Conservation (phyloP, 148 eudicot genomes). For the Rhododendron ferrugineum region DNA sequence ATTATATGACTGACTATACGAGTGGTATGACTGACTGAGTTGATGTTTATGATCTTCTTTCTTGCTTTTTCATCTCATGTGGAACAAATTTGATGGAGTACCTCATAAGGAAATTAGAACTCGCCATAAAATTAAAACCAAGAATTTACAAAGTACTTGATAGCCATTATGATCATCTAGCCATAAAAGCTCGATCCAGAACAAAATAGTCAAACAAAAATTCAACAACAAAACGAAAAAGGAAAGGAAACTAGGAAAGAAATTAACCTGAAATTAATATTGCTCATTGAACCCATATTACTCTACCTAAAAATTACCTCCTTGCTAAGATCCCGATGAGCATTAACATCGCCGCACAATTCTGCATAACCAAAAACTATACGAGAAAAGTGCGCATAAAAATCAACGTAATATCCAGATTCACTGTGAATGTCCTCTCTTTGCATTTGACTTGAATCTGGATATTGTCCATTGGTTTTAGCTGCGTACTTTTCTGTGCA, state of each 20-base stretch:
- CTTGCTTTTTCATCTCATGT: background rate
- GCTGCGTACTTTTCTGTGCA: background rate
- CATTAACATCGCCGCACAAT: background rate
- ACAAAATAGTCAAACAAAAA: background rate
- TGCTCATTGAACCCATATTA: constrained; percentile 13
- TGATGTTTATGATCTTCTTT: background rate
- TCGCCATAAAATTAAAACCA: background rate
- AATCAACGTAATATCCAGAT: background rate
- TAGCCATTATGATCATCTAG: background rate
- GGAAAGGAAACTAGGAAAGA: background rate
- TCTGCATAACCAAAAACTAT: background rate
- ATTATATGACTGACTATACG: too few relatives aligned
- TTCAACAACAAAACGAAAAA: background rate
- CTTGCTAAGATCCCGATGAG: background rate
- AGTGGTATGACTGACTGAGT: background rate
- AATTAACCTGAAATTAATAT: constrained; percentile 12
- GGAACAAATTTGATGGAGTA: background rate
- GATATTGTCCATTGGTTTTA: background rate
- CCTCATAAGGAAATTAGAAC: constrained; percentile 4
- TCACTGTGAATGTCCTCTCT: background rate
- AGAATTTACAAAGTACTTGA: constrained; percentile 8
- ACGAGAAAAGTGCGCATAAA: background rate
- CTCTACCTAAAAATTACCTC: constrained; percentile 1
- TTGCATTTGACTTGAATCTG: background rate
- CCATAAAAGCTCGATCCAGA: constrained; percentile 4